Base-by-base conservation (phyloP, 2,329 filamentous ascomycete species). In the Paecilomyces variotii region DNA sequence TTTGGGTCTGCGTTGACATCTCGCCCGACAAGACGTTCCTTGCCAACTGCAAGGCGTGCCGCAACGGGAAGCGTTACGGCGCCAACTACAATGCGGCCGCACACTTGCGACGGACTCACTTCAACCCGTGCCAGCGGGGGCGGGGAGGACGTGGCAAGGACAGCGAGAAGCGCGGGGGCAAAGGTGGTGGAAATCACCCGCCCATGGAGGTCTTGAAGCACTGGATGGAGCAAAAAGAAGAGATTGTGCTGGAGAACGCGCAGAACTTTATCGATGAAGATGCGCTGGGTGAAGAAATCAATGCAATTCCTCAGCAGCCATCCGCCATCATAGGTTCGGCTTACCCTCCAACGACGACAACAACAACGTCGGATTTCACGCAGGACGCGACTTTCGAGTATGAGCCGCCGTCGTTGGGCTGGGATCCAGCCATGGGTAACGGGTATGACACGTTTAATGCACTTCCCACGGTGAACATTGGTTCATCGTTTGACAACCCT, bases 1-100 rank as follows among this genome's bases (percentile, higher is more conserved):
- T 84, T 57, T 88, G 82, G 81, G 80, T 87, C 54, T 86, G 84
- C 66, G 77, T 84, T 45, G 84, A 87, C 62, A 81, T 81, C 26
- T 76, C 82, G 72, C 66, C 80, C 65, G 70, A 84, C 76, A 73
- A 81, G 82, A 76, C 82, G 74, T 87, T 91, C 49, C 82, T 97
- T 34, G 79, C 80, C 55, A 88, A 88, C 64, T 97, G 92, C 83
- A 96, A 96, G 74, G 84, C 89, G 54, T 97, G 93, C 73, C 82
- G 81, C 54, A 82, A 82, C 52, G 77, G 82, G 57, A 97, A 96
- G 78, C 82, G 84, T 59, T 97, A 97, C 66, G 89, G 89, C 2
- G 90, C 89, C 14, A 94, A 97, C 76, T 97, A 97, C 76, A 97
- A 97, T 67, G 93, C 92, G 0, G 91, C 91, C 0, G 93, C 91